Conservation (phyloP, 78 protist genomes). For the Creolimax fragrantissima region DNA sequence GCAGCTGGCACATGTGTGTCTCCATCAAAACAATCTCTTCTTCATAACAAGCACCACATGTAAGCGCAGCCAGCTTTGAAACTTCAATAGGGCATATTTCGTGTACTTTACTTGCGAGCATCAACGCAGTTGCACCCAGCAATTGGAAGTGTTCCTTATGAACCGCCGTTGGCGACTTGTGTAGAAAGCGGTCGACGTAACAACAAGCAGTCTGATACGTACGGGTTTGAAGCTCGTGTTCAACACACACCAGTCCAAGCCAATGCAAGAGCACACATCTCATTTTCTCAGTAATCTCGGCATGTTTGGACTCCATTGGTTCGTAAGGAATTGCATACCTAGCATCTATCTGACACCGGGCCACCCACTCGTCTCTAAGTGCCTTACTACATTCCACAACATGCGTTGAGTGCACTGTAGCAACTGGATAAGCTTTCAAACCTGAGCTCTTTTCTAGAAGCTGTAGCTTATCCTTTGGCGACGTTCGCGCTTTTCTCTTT, state of each 20-base stretch:
- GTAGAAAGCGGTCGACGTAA: neutral
- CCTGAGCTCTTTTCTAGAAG: too few relatives aligned
- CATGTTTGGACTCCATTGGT: neutral
- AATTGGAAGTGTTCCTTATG: neutral
- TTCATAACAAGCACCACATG: neutral
- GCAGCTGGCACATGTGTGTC: neutral
- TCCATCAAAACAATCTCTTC: neutral
- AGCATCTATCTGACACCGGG: neutral
- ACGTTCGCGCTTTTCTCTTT: neutral
- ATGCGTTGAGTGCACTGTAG: neutral
- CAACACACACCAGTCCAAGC: neutral
- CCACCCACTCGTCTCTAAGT: neutral
- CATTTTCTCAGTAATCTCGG: neutral
- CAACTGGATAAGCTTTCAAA: neutral
- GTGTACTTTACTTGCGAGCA: neutral
- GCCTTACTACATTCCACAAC: neutral
- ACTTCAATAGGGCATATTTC: neutral
- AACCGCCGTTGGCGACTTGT: neutral
- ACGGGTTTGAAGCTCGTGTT: neutral
- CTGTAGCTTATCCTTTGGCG: too few relatives aligned
- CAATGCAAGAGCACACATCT: neutral
- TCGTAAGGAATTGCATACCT: neutral
- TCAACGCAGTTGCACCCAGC: neutral
- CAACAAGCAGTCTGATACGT: neutral
- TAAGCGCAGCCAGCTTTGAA: neutral